Conservation (phyloP, 306 rosid genomes). For the Prunus dulcis region DNA sequence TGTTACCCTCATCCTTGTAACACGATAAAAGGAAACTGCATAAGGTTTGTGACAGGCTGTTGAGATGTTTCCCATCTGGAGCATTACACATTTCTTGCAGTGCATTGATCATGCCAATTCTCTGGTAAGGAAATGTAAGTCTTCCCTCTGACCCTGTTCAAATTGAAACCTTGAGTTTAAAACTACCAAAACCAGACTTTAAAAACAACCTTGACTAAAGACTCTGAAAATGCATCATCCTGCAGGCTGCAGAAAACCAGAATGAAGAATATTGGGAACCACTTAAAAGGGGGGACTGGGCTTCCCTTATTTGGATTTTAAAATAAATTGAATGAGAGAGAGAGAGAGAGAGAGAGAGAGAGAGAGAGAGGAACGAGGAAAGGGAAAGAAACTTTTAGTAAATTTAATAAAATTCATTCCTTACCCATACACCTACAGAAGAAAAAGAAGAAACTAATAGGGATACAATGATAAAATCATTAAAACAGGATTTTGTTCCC, state of each 20-base stretch:
- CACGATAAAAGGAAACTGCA: slow-evolving; percentile 73
- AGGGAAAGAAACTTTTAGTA: neutral
- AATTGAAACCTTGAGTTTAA: slow-evolving; percentile 14
- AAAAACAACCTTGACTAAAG: slow-evolving; percentile 13
- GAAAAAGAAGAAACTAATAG: neutral
- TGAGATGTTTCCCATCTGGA: slow-evolving; percentile 74
- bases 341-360: neutral
- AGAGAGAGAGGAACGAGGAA: neutral
- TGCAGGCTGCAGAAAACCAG: slow-evolving; percentile 6
- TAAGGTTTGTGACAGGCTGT: slow-evolving; percentile 46
- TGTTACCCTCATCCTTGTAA: slow-evolving; percentile 81
- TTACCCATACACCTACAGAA: neutral
- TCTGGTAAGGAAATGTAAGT: slow-evolving; percentile 89
- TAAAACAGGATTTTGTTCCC: neutral
- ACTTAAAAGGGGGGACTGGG: neutral
- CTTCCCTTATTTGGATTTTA: neutral
- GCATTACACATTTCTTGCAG: slow-evolving; percentile 75
- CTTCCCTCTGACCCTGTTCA: slow-evolving; percentile 91
- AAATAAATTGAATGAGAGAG: neutral
- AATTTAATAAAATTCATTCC: neutral
- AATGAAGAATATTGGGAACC: slow-evolving; percentile 7
- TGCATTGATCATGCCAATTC: slow-evolving; percentile 81
- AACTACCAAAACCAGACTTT: slow-evolving; percentile 22
- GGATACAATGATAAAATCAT: neutral
- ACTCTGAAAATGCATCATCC: slow-evolving; percentile 6